Conservation (phyloP, 2,329 filamentous ascomycete genomes). For the Zarea fungicola region DNA sequence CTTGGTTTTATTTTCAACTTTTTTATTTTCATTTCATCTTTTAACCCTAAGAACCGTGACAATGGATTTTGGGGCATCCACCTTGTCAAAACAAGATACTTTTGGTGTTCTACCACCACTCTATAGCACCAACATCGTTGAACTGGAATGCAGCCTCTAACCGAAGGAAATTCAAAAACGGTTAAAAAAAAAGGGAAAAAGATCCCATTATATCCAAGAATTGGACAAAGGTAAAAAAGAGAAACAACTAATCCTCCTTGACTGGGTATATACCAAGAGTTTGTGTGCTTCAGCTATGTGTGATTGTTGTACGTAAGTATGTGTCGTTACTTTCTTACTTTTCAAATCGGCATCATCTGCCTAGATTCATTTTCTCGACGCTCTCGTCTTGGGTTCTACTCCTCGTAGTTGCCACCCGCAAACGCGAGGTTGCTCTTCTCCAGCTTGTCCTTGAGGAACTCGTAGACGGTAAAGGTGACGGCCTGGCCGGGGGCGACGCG, state of each 20-base stretch:
- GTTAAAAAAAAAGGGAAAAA: not conserved
- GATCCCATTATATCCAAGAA: not conserved
- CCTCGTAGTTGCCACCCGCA: conserved; percentile 61
- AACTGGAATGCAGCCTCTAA: conserved; percentile 5
- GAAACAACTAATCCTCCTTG: not conserved
- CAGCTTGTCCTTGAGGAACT: conserved; percentile 67
- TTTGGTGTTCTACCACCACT: not conserved
- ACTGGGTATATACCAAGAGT: conserved; percentile 10
- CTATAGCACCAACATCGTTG: not conserved
- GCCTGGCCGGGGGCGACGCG: conserved; percentile 93
- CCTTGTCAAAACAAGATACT: not conserved
- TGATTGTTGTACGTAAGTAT: not conserved
- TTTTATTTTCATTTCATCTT: not conserved
- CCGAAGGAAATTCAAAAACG: too few relatives aligned
- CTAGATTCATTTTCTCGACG: not conserved
- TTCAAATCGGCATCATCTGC: not conserved
- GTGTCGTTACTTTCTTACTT: not conserved
- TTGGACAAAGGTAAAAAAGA: not conserved
- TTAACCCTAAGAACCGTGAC: not conserved
- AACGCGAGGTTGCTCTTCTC: conserved; percentile 60
- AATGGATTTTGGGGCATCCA: not conserved
- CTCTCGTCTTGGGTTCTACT: conserved; percentile 36
- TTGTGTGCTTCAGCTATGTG: not conserved
- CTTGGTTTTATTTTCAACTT: not conserved
- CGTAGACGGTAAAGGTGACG: conserved; percentile 71